Percentiles rank a stretch among this genome's conserved stretches.
Evolutionary conservation across 2,329 filamentous ascomycete genomes (phyloP).

Genomic region (Curvularia sp.): DNA sequence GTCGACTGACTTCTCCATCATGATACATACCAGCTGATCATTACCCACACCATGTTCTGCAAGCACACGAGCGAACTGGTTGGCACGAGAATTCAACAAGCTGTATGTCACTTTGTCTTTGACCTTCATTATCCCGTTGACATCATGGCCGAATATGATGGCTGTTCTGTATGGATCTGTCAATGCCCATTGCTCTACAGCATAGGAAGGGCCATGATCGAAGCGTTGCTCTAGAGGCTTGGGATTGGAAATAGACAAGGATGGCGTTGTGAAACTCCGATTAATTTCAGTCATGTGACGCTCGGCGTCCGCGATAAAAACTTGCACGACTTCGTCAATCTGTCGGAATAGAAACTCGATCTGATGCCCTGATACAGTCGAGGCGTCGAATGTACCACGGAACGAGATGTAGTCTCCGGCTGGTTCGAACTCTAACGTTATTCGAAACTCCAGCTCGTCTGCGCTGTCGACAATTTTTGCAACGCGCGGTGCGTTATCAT

Average conservation of each 20-base stretch:
- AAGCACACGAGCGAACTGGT: conserved; percentile 68
- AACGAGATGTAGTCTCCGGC: conserved; percentile 54
- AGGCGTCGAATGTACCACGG: conserved; percentile 63
- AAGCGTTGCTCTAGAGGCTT: conserved; percentile 35
- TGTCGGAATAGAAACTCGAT: conserved; percentile 66
- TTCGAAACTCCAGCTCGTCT: conserved; percentile 77
- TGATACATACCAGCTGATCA: conserved; percentile 71
- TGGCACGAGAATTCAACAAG: conserved; percentile 69
- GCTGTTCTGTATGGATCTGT: conserved; percentile 64
- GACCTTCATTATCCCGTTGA: conserved; percentile 40
- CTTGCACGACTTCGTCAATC: conserved; percentile 61
- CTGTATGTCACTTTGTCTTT: conserved; percentile 66
- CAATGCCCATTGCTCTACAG: conserved; percentile 63
- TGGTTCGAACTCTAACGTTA: conserved; percentile 81
- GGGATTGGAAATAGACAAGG: conserved; percentile 54
- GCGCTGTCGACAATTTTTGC: conserved; percentile 66
- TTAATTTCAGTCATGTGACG: conserved; percentile 39
- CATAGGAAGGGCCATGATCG: conserved; percentile 41
- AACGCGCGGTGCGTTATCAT: conserved; percentile 37
- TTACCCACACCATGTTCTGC: conserved; percentile 55
- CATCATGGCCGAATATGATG: conserved; percentile 67
- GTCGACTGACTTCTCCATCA: conserved; percentile 77
- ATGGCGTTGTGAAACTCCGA: conserved; percentile 30
- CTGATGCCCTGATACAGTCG: conserved; percentile 63
- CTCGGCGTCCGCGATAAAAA: conserved; percentile 53